A percentile compares a stretch with the other conserved stretches of the same genome.
Conservation (phyloP, 192 early-diverging fungal species). For the Coemansia guatemalensis region DNA sequence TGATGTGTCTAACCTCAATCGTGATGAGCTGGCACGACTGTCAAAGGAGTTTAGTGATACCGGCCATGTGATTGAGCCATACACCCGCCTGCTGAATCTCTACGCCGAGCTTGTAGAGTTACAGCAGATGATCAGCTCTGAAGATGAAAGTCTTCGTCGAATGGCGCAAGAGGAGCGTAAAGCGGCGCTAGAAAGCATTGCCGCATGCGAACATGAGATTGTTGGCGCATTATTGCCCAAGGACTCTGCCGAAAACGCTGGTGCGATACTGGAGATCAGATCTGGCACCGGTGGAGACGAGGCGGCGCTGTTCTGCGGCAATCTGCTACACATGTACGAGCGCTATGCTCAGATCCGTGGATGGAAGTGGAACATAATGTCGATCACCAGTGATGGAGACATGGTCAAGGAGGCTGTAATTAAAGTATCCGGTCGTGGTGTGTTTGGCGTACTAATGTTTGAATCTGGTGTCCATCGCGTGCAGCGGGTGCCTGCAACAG, state of each 20-base stretch:
- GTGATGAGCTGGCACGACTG: constrained; percentile 46
- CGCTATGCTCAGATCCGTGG: constrained; percentile 58
- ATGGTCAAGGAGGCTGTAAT: constrained; percentile 61
- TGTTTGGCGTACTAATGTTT: constrained; percentile 74
- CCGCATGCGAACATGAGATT: constrained; percentile 56
- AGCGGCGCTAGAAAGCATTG: constrained; percentile 37
- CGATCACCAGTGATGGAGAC: constrained; percentile 36
- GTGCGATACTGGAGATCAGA: constrained; percentile 72
- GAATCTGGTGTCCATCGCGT: constrained; percentile 85
- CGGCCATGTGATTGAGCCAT: constrained; percentile 23
- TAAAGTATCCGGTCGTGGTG: constrained; percentile 65
- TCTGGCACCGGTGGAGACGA: constrained; percentile 81
- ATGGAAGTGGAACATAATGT: constrained; percentile 66
- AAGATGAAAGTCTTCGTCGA: constrained; percentile 37
- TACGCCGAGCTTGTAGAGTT: constrained; percentile 45
- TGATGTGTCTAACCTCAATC: constrained; percentile 24
- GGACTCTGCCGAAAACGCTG: constrained; percentile 67
- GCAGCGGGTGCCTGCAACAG: constrained; percentile 77
- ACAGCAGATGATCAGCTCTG: constrained; percentile 42
- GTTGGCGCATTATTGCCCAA: constrained; percentile 62
- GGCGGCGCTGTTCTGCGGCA: constrained; percentile 69
- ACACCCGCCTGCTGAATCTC: constrained; percentile 26
- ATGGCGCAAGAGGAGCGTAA: constrained; percentile 66
- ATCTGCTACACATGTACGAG: constrained; percentile 77
- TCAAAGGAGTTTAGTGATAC: constrained; percentile 51